phyloP scores from a whole-genome alignment of 495 filamentous ascomycete species.

The Rhizodiscina lignyota region DNA sequence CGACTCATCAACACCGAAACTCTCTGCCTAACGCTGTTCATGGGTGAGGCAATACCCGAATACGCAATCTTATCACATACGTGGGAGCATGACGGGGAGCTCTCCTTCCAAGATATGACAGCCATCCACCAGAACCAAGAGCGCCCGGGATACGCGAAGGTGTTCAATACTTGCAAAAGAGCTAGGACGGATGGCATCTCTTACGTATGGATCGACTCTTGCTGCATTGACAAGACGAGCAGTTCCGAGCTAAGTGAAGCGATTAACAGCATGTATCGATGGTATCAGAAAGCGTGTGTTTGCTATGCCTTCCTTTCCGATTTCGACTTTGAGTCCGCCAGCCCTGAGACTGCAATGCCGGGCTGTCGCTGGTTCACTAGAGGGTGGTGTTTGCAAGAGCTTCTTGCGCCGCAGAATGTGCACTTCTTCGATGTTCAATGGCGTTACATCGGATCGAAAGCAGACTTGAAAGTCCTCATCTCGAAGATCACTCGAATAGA shows the following conservation, averaged over 20 bases:
- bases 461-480: neutral
- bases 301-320: slow-evolving; percentile 8
- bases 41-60: neutral
- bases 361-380: neutral
- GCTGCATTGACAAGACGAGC: slow-evolving; percentile 9
- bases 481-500: neutral
- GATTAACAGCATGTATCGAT: slow-evolving; percentile 9
- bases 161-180: neutral
- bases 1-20: too few relatives aligned
- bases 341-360: neutral
- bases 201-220: slow-evolving; percentile 9
- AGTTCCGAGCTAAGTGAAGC: slow-evolving; percentile 5
- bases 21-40: too few relatives aligned
- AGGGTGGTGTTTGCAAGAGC: neutral
- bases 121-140: too few relatives aligned
- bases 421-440: neutral
- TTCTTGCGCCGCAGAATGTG: neutral
- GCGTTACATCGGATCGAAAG: neutral
- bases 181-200: slow-evolving; percentile 2
- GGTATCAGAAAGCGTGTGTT: slow-evolving; percentile 3
- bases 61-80: slow-evolving; percentile 13
- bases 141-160: slow-evolving; percentile 3
- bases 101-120: slow-evolving; percentile 5
- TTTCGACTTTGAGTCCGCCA: slow-evolving; percentile 1
- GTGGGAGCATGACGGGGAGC: slow-evolving; percentile 6